phyloP scores from a whole-genome alignment of 768 basidiomycete genomes.

The Lentinula lateritia region DNA sequence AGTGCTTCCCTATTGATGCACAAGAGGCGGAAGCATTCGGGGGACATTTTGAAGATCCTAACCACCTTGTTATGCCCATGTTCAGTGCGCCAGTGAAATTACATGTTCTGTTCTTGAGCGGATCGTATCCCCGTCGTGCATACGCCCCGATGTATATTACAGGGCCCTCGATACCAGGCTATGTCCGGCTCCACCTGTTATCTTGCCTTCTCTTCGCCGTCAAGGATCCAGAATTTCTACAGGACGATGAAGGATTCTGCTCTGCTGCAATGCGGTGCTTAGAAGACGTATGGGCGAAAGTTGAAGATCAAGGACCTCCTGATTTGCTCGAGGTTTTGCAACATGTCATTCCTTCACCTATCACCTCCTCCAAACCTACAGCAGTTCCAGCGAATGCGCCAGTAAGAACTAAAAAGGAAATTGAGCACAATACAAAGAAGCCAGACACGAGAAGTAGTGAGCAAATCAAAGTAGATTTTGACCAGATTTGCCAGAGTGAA shows the following conservation, averaged over 20 bases:
- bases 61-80: slow-evolving; percentile 54
- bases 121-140: slow-evolving; percentile 35
- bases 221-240: slow-evolving; percentile 48
- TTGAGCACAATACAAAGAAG: slow-evolving; percentile 16
- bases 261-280: slow-evolving; percentile 66
- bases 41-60: slow-evolving; percentile 38
- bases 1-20: slow-evolving; percentile 21
- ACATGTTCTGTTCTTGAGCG: slow-evolving; percentile 55
- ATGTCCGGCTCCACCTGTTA: slow-evolving; percentile 80
- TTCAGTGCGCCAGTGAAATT: slow-evolving; percentile 62
- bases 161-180: slow-evolving; percentile 64
- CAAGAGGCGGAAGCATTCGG: slow-evolving; percentile 55
- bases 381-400: neutral
- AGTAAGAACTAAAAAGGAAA: neutral
- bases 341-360: slow-evolving; percentile 40
- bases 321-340: slow-evolving; percentile 64
- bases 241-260: slow-evolving; percentile 65
- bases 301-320: slow-evolving; percentile 71
- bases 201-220: slow-evolving; percentile 55
- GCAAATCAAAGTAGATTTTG: slow-evolving; percentile 50
- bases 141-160: slow-evolving; percentile 73
- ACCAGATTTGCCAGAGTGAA: slow-evolving; percentile 32
- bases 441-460: slow-evolving; percentile 40
- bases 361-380: neutral
- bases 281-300: slow-evolving; percentile 62